Evolutionary conservation across 2,329 filamentous ascomycete species (phyloP), one percentile per base, ranked within the genome.

Genomic region (Xylariaceae sp.): DNA sequence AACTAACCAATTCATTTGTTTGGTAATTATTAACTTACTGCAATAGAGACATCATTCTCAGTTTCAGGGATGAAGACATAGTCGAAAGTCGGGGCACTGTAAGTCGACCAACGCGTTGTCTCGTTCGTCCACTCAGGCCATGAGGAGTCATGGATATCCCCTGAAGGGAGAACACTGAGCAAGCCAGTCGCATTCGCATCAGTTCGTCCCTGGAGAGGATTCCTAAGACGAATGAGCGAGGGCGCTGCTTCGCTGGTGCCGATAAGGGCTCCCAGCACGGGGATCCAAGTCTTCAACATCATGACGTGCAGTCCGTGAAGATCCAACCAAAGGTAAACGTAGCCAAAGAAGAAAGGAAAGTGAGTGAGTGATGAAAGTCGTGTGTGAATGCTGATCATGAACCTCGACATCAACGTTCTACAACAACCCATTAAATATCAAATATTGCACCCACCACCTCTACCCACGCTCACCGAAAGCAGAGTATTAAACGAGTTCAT

Each of bases 61-160:
- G 17, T 51, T 11, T 48, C 39, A 3, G 55, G 59, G 51, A 55
- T 49, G 48, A 61, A 55, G 1, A 61, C 47, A 17, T 45, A 5
- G 15, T 54, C 15, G 44, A 61, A 58, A n/a, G 59, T 61, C n/a
- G 59, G 56, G n/a, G 56, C 53, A 9, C 35, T 17, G 49, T 54
- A 62, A 34, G 48, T 18, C 15, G 41, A 57, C 41, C 71, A 34
- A 71, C 64, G 18, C 6, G 44, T 17, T n/a, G 15, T 17, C 13
- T 47, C 13, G 5, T 35, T 23, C 3, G 15, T 18, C 30, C 35
- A 37, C 15, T 50, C 54, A 56, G 13, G 13, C 44, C 44, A 47
- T 2, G 44, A 47, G 9, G 44, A 47, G 11, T 41, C 37, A 41
- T 41, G 37, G 8, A 41, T 41, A 13, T 41, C 37, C 11, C 37